phyloP scores from a whole-genome alignment of 2,329 filamentous ascomycete species.

The Pseudopyrenochaeta lycopersici region DNA sequence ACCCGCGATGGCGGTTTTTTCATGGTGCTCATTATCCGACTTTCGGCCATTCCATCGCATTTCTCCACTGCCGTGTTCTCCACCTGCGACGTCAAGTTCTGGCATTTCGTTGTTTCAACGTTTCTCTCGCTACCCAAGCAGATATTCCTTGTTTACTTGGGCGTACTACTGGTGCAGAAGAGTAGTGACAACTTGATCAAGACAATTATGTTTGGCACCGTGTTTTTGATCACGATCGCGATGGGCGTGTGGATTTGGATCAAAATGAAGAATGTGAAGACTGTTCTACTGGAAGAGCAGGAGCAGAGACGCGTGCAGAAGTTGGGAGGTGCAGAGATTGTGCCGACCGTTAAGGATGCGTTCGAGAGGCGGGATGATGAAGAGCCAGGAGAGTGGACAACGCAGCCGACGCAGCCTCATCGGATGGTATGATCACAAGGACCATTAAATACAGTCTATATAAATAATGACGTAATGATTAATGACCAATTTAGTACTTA shows the following conservation, averaged over 20 bases:
- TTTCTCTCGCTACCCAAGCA: conserved; percentile 47
- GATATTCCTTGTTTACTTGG: conserved; percentile 47
- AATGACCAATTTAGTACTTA: conserved; percentile 1
- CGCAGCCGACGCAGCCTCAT: conserved; percentile 30
- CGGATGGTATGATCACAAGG: conserved; percentile 20
- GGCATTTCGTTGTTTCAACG: conserved; percentile 45
- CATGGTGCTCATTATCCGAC: conserved; percentile 46
- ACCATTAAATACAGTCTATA: conserved; percentile 2
- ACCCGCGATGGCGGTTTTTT: conserved; percentile 46
- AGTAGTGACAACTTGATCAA: conserved; percentile 34
- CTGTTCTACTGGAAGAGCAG: conserved; percentile 44
- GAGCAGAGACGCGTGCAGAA: conserved; percentile 29
- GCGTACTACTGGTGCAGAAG: conserved; percentile 42
- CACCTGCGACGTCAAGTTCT: conserved; percentile 49
- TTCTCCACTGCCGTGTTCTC: conserved; percentile 48
- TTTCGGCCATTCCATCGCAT: conserved; percentile 46
- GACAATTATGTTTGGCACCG: conserved; percentile 40
- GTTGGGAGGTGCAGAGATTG: conserved; percentile 23
- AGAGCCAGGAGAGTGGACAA: conserved; percentile 18
- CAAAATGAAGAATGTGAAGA: conserved; percentile 46
- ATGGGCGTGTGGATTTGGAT: conserved; percentile 45
- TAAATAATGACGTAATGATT: conserved; percentile 23
- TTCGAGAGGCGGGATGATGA: conserved; percentile 30
- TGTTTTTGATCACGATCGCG: conserved; percentile 40
- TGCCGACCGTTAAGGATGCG: conserved; percentile 25